Evolutionary conservation across 1,284 basidiomycete species (phyloP).

Genomic region (Trichosporon coremiiforme): DNA sequence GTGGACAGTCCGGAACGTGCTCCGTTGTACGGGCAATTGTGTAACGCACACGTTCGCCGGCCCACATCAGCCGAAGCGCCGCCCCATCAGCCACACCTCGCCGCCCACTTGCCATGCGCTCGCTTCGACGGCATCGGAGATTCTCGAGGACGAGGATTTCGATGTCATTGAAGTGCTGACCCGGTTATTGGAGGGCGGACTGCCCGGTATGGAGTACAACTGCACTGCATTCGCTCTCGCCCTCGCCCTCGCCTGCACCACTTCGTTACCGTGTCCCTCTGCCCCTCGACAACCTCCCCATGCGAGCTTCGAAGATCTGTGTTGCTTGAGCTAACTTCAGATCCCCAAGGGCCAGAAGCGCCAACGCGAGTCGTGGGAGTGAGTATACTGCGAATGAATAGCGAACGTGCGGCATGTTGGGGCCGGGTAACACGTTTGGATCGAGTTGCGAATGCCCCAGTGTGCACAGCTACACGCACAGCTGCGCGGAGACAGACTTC

Average conservation of each 20-base stretch:
- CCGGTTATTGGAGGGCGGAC: neutral
- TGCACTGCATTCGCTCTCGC: neutral
- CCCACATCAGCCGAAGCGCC: neutral
- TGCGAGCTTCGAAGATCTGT: too few species aligned
- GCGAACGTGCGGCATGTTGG: constrained; percentile 1
- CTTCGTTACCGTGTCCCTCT: neutral
- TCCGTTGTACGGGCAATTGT: neutral
- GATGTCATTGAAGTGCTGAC: neutral
- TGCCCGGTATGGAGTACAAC: neutral
- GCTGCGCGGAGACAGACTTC: neutral
- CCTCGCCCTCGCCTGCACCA: neutral
- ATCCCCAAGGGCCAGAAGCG: constrained; percentile 37
- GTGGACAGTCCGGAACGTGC: neutral
- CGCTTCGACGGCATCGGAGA: neutral
- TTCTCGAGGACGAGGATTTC: neutral
- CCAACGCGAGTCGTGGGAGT: constrained; percentile 50
- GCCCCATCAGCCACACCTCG: neutral
- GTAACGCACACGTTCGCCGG: neutral
- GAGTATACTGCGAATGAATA: constrained; percentile 56
- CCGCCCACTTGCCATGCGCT: neutral
- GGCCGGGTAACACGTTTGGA: neutral
- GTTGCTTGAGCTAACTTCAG: constrained; percentile 27
- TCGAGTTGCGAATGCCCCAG: neutral
- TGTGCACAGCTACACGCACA: neutral
- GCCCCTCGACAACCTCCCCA: too few species aligned